Conservation (phyloP, 148 eudicot species). For the Amaranthus cruentus region DNA sequence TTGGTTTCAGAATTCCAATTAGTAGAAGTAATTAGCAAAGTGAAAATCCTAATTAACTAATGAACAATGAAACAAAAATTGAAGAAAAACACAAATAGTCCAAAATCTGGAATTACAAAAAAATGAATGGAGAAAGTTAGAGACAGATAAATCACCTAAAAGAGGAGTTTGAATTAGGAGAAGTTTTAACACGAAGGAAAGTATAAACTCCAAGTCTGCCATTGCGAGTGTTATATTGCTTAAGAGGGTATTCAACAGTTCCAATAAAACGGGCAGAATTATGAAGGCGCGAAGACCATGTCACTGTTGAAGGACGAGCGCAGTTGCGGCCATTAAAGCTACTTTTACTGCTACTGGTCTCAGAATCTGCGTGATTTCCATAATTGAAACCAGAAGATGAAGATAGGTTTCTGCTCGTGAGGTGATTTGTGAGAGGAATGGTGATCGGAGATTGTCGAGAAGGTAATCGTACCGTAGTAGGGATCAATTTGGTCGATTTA, state of each 20-base stretch:
- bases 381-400: no score
- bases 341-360: neutral
- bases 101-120: neutral
- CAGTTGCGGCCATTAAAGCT: conserved; percentile 28
- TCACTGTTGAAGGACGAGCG: conserved; percentile 33
- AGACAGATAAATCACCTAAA: conserved; percentile 16
- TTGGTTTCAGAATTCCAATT: no score
- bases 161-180: conserved; percentile 5
- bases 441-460: no score
- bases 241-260: conserved; percentile 22
- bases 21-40: no score
- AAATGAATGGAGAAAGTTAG: neutral
- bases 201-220: conserved; percentile 31
- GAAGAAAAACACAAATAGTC: no score
- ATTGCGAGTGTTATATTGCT: neutral
- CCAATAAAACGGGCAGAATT: conserved; percentile 52
- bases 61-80: no score
- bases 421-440: no score
- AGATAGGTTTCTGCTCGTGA: no score
- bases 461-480: no score
- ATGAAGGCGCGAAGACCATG: conserved; percentile 5
- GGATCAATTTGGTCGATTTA: no score
- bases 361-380: no score
- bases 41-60: no score
- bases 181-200: conserved; percentile 23